Conservation (phyloP, 1,284 basidiomycete species). For the Pseudozyma flocculosa region DNA sequence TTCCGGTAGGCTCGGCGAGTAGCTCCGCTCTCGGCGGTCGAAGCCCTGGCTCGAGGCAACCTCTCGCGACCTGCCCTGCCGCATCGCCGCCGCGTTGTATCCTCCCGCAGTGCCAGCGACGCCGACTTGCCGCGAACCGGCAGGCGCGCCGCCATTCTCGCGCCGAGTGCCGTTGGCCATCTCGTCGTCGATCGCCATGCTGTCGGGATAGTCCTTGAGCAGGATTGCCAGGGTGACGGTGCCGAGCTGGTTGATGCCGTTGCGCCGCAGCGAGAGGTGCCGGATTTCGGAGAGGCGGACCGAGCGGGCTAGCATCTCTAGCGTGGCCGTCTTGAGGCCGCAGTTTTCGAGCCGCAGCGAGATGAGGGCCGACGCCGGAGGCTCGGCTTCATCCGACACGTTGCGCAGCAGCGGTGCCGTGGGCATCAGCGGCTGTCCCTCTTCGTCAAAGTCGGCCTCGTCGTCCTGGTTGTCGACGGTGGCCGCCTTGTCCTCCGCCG, state of each 20-base stretch:
- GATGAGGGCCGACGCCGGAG: slow-evolving; percentile 33
- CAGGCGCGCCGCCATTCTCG: no score
- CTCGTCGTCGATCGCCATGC: slow-evolving; percentile 3
- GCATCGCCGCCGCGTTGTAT: not conserved
- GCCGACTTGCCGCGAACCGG: no score
- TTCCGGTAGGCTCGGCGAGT: slow-evolving; percentile 42
- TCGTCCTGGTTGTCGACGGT: slow-evolving; percentile 7
- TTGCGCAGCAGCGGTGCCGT: slow-evolving; percentile 41
- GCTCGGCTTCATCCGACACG: slow-evolving; percentile 24
- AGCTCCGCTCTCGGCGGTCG: slow-evolving; percentile 25
- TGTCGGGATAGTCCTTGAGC: slow-evolving; percentile 47
- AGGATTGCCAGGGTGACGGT: slow-evolving; percentile 38
- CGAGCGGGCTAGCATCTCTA: slow-evolving; percentile 45
- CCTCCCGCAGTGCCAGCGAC: no score
- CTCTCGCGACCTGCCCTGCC: not conserved
- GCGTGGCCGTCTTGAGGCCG: slow-evolving; percentile 34
- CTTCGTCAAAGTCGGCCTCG: slow-evolving; percentile 40
- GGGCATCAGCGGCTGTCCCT: slow-evolving; percentile 50
- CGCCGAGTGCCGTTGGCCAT: no score
- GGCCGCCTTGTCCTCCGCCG: slow-evolving; percentile 1
- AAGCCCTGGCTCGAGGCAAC: not conserved
- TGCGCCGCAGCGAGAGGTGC: slow-evolving; percentile 52
- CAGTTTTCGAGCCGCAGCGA: slow-evolving; percentile 54
- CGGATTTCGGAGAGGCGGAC: slow-evolving; percentile 49
- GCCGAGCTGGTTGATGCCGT: slow-evolving; percentile 36